phyloP scores from a whole-genome alignment of 129 eudicot species.

The Artemisia annua region DNA sequence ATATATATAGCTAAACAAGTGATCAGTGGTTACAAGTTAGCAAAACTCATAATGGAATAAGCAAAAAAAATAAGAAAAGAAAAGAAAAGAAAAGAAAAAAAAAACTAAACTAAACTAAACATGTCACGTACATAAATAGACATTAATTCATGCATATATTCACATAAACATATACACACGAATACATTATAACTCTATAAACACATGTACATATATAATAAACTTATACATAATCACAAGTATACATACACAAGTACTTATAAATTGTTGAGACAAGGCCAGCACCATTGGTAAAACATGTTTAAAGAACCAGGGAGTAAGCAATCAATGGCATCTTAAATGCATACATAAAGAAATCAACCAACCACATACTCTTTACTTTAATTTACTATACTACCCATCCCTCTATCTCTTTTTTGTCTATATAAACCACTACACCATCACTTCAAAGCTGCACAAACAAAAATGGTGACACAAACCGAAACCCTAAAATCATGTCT shows the following conservation, averaged over 20 bases:
- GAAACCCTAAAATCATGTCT: constrained; percentile 25
- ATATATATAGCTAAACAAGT: too few relatives aligned
- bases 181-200: too few relatives aligned
- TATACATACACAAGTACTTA: too few relatives aligned
- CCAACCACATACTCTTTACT: constrained; percentile 22
- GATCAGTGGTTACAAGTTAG: too few relatives aligned
- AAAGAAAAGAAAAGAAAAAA: too few relatives aligned
- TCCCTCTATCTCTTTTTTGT: constrained; percentile 7
- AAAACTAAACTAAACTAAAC: too few relatives aligned
- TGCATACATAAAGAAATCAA: constrained; percentile 27
- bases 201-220: too few relatives aligned
- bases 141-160: too few relatives aligned
- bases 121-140: too few relatives aligned
- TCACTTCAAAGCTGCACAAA: constrained; percentile 16
- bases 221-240: not conserved
- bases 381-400: constrained; percentile 27
- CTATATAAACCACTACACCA: constrained; percentile 30
- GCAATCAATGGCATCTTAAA: constrained; percentile 37
- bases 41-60: too few relatives aligned
- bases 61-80: too few relatives aligned
- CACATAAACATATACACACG: too few relatives aligned
- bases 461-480: constrained; percentile 26
- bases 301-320: constrained; percentile 11
- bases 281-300: constrained; percentile 16
- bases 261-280: constrained; percentile 8